Percentiles rank a stretch among this genome's conserved stretches.
Evolutionary conservation across 2,329 filamentous ascomycete genomes (phyloP).

Genomic region (Phyllosticta citrichinensis): DNA sequence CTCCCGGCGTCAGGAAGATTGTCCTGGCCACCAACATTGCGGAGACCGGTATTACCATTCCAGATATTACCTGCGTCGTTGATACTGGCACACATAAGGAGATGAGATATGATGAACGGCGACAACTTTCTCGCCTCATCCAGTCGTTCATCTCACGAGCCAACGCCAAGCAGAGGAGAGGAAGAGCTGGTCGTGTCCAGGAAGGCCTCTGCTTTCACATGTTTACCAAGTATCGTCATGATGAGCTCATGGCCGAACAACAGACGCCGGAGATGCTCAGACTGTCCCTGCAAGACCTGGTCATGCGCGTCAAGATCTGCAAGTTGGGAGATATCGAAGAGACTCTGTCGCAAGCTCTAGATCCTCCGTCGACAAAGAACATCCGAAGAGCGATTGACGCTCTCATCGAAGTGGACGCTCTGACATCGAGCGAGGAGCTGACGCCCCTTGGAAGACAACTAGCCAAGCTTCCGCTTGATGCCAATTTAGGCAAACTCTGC

Average conservation of each 20-base stretch:
- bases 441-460: conserved; percentile 81
- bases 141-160: conserved; percentile 93
- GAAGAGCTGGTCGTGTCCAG: conserved; percentile 90
- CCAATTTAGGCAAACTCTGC: conserved; percentile 89
- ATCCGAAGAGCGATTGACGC: conserved; percentile 88
- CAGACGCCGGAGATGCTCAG: conserved; percentile 96
- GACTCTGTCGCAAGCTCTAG: conserved; percentile 76
- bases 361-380: conserved; percentile 84
- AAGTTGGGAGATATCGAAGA: conserved; percentile 89
- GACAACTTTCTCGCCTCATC: conserved; percentile 80
- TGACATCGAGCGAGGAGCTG: conserved; percentile 71
- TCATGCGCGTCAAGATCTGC: conserved; percentile 95
- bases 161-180: conserved; percentile 89
- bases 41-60: conserved; percentile 96
- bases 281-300: conserved; percentile 84
- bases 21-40: conserved; percentile 97
- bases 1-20: conserved; percentile 75
- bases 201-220: conserved; percentile 92
- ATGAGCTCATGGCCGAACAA: conserved; percentile 74
- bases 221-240: conserved; percentile 83
- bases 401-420: conserved; percentile 80
- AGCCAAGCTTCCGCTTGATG: conserved; percentile 80
- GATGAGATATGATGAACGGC: conserved; percentile 90
- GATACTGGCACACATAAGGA: conserved; percentile 96
- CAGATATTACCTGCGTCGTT: conserved; percentile 92